Base-by-base conservation (phyloP, 23 red algal species). In the Gracilaria caudata region DNA sequence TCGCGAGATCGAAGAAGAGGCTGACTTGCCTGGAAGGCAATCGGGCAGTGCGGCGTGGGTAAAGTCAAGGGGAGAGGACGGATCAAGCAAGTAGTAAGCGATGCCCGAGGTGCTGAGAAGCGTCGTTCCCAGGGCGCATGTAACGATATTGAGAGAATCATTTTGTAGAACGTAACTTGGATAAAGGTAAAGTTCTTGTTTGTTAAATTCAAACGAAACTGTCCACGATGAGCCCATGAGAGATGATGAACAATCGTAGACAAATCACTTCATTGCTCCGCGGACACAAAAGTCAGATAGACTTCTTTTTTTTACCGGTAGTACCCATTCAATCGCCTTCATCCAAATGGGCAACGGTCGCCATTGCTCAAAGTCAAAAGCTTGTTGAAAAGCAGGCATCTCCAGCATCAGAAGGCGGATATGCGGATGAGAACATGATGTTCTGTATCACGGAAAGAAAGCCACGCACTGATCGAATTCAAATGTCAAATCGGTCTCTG, bases 31-130 rank as follows among this genome's bases (percentile, higher is more conserved):
- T 77, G 90, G 90, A 79, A 57, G 90, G 64, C 80, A 93, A 53
- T 78, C 66, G 10, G 90, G 90, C 7, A 84, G 79, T n/a, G 54
- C 61, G 56, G 90, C 61, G 8, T 93, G 90, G 90, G 68, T 93
- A 16, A 24, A 76, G 47, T 66, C 78, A 23, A 51, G 90, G 7
- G 90, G 90, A 24, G 90, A 93, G 40, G 90, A 77, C 26, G 88
- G 88, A 4, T 68, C 61, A 66, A 66, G 19, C 14, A 36, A 66
- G 32, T 36, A 37, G 19, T 19, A 6, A 32, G n/a, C 29, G 14
- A 66, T 14, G 61, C 29, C 0, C 14, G 21, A 66, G 61, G 30
- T 66, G 7, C 13, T 33, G 29, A 2, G 14, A 36, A 7, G 4
- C 11, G 17, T 16, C 28, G 30, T 17, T 66, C 32, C 29, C 4